phyloP scores from a whole-genome alignment of 2,329 filamentous ascomycete species.

The Capronia coronata region DNA sequence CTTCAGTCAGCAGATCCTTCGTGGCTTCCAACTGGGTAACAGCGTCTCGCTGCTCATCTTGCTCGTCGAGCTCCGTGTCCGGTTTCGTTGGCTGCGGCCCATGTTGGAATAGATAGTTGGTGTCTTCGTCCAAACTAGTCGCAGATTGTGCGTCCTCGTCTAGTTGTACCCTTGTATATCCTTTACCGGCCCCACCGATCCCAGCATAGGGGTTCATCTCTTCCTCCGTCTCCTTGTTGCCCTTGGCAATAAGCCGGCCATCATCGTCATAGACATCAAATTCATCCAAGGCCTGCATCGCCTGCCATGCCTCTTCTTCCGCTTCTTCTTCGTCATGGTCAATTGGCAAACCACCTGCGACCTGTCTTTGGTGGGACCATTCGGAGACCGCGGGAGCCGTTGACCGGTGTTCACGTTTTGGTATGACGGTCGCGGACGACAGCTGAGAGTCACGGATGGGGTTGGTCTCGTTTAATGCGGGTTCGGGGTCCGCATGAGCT shows the following conservation, averaged over 20 bases:
- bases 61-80: constrained; percentile 55
- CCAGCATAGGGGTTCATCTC: constrained; percentile 55
- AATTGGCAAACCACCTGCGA: constrained; percentile 48
- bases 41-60: constrained; percentile 79
- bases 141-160: constrained; percentile 92
- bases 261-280: constrained; percentile 97
- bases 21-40: constrained; percentile 89
- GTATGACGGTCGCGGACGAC: constrained; percentile 27
- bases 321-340: constrained; percentile 48
- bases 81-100: constrained; percentile 47
- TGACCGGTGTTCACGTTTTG: constrained; percentile 37
- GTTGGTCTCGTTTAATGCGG: constrained; percentile 21
- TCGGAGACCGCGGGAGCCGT: constrained; percentile 56
- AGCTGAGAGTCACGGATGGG: constrained; percentile 9
- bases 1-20: constrained; percentile 89
- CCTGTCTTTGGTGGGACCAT: constrained; percentile 82
- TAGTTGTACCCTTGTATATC: constrained; percentile 89
- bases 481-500: constrained; percentile 9
- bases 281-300: constrained; percentile 86
- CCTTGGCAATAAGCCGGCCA: constrained; percentile 75
- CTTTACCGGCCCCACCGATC: constrained; percentile 77
- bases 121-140: constrained; percentile 96
- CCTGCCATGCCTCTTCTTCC: constrained; percentile 69
- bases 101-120: constrained; percentile 87
- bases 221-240: constrained; percentile 63